Conservation (phyloP, 1,284 basidiomycete genomes). For the Pulchroboletus neoregius region DNA sequence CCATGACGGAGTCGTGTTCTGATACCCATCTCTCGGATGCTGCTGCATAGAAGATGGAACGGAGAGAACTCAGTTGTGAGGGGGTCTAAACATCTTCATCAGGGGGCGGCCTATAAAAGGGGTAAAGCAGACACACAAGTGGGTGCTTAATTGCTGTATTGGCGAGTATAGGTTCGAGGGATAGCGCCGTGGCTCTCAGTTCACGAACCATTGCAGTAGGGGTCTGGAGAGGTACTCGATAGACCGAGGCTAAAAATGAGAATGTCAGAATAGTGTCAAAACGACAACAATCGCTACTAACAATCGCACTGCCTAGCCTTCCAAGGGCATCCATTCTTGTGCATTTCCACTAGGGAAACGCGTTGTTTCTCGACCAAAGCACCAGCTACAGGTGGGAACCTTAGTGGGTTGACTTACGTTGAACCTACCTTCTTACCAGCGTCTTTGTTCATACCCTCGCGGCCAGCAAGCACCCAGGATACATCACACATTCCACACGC, state of each 20-base stretch:
- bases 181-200: slow-evolving; percentile 52
- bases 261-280: slow-evolving; percentile 5
- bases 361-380: slow-evolving; percentile 69
- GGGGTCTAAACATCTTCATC: slow-evolving; percentile 36
- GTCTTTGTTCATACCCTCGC: slow-evolving; percentile 64
- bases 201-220: slow-evolving; percentile 57
- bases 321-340: slow-evolving; percentile 81
- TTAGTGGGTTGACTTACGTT: slow-evolving; percentile 17
- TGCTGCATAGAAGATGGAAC: slow-evolving; percentile 34
- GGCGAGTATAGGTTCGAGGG: slow-evolving; percentile 50
- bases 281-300: slow-evolving; percentile 30
- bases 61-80: slow-evolving; percentile 44
- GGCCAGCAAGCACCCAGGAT: slow-evolving; percentile 67
- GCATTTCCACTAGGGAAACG: slow-evolving; percentile 55
- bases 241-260: slow-evolving; percentile 55
- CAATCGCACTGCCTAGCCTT: slow-evolving; percentile 72
- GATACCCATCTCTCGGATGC: slow-evolving; percentile 9
- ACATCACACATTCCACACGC: slow-evolving; percentile 64
- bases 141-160: slow-evolving; percentile 66
- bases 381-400: slow-evolving; percentile 43
- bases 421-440: slow-evolving; percentile 56
- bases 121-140: slow-evolving; percentile 43
- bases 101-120: not conserved
- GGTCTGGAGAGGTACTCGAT: slow-evolving; percentile 66
- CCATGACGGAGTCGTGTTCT: slow-evolving; percentile 9